Conservation (phyloP, 805 yeast genomes). For the Candida corydali region DNA sequence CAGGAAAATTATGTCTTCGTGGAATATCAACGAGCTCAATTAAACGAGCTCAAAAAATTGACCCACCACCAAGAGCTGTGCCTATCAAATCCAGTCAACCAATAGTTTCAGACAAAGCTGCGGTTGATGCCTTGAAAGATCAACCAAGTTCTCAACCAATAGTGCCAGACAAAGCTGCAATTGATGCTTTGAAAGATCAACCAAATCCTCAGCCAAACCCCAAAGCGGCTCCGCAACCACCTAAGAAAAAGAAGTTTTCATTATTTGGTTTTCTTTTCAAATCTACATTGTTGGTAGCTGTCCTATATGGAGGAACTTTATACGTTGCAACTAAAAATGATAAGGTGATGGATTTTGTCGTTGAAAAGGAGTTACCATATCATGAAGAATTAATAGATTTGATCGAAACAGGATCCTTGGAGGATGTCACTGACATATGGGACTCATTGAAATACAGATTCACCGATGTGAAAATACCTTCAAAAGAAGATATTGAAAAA, state of each 20-base stretch:
- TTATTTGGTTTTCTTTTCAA: conserved; percentile 28
- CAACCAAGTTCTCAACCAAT: neutral
- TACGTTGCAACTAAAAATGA: conserved; percentile 41
- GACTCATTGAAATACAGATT: conserved; percentile 15
- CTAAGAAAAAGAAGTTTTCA: conserved; percentile 26
- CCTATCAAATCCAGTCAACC: neutral
- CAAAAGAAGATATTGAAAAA: conserved; percentile 29
- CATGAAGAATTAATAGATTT: conserved; percentile 37
- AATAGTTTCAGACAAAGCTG: conserved; percentile 1
- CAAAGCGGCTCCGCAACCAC: conserved; percentile 2
- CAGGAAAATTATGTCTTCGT: conserved; percentile 5
- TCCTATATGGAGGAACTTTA: conserved; percentile 36
- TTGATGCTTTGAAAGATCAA: neutral
- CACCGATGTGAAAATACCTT: conserved; percentile 20
- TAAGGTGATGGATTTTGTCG: conserved; percentile 40
- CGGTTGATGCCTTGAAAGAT: neutral
- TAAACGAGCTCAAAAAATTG: conserved; percentile 2
- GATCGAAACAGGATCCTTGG: conserved; percentile 31
- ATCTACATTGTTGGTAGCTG: conserved; percentile 22
- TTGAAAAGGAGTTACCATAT: conserved; percentile 40
- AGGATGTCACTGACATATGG: conserved; percentile 23
- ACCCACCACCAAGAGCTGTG: conserved; percentile 4
- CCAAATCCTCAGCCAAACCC: conserved; percentile 3
- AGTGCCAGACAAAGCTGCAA: conserved; percentile 1
- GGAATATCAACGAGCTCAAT: conserved; percentile 6